Evolutionary conservation across 2,329 filamentous ascomycete genomes (phyloP).

Genomic region (Aspergillus sp.): DNA sequence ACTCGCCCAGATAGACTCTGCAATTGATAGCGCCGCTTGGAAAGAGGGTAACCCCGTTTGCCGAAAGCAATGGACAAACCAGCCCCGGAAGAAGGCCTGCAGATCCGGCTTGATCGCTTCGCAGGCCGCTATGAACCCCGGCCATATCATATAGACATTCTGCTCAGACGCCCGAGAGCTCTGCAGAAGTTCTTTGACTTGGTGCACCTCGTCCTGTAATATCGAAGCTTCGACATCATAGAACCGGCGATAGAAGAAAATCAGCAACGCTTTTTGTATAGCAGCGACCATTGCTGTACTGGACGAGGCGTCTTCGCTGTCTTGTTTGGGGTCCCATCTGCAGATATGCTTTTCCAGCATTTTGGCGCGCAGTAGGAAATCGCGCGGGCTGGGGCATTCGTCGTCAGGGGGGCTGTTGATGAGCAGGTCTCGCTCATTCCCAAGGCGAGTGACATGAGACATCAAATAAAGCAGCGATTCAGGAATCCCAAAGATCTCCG

Average conservation of each 20-base stretch:
- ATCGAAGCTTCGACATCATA: conserved; percentile 43
- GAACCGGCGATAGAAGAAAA: conserved; percentile 49
- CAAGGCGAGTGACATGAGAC: conserved; percentile 44
- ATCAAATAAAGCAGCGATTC: conserved; percentile 43
- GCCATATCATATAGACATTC: conserved; percentile 40
- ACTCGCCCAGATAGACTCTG: not conserved
- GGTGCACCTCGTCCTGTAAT: conserved; percentile 38
- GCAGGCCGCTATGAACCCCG: conserved; percentile 45
- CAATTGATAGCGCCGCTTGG: not conserved
- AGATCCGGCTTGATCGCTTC: conserved; percentile 40
- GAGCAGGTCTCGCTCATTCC: conserved; percentile 39
- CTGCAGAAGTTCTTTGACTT: conserved; percentile 37
- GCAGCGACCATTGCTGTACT: conserved; percentile 35
- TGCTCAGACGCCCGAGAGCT: conserved; percentile 29
- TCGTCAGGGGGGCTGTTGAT: not conserved
- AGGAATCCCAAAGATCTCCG: conserved; percentile 47
- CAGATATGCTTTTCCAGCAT: not conserved
- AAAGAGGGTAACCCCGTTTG: not conserved
- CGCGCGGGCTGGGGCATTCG: conserved; percentile 18
- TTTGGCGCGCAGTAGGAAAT: conserved; percentile 1
- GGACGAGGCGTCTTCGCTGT: conserved; percentile 8
- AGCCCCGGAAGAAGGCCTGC: conserved; percentile 34
- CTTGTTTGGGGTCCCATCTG: not conserved
- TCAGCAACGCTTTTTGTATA: conserved; percentile 44
- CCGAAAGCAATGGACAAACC: conserved; percentile 24